These are phyloP conservation scores for Trifolium fragiferum DNA, from an alignment of 306 rosid species.

Conservation along the genomic window DNA sequence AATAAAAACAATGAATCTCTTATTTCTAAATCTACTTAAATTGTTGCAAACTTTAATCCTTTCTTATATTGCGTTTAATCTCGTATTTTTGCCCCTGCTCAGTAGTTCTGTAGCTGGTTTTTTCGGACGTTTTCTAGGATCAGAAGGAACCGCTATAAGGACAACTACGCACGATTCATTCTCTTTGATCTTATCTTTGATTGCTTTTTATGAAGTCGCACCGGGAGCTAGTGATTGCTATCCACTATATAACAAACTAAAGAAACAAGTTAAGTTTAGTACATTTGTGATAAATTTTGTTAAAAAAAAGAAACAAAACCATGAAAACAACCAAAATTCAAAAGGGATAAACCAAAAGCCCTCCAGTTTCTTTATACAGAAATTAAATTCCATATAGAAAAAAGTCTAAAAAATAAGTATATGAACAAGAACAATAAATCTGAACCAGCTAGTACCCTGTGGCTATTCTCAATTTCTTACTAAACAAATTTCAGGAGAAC, in stretches of 20 bases:
- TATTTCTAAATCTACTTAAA: too few species aligned
- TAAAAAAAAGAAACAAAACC: slow-evolving; percentile 28
- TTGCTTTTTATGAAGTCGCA: too few species aligned
- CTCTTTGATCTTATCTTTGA: too few species aligned
- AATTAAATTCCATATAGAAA: slow-evolving; percentile 45
- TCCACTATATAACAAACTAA: slow-evolving; percentile 38
- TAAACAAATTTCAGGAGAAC: slow-evolving; percentile 27
- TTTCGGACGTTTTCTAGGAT: too few species aligned
- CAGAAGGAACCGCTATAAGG: too few species aligned
- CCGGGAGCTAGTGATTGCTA: too few species aligned
- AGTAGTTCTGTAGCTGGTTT: too few species aligned
- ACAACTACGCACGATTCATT: too few species aligned
- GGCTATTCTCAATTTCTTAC: slow-evolving; percentile 36
- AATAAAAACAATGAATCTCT: too few species aligned
- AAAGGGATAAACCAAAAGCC: neutral
- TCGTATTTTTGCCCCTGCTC: too few species aligned
- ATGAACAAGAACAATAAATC: slow-evolving; percentile 52
- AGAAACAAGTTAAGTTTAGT: slow-evolving; percentile 29
- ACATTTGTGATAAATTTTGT: slow-evolving; percentile 37
- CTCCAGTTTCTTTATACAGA: slow-evolving; percentile 47
- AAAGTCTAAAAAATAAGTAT: slow-evolving; percentile 41
- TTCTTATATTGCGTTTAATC: too few species aligned
- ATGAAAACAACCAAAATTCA: slow-evolving; percentile 30
- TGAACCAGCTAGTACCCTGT: slow-evolving; percentile 34
- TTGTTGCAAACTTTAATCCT: too few species aligned